Percentiles rank a stretch among this genome's conserved stretches.
These are phyloP conservation scores for Ajuga reptans DNA, from an alignment of 305 asterid species.

Conservation along the genomic window DNA sequence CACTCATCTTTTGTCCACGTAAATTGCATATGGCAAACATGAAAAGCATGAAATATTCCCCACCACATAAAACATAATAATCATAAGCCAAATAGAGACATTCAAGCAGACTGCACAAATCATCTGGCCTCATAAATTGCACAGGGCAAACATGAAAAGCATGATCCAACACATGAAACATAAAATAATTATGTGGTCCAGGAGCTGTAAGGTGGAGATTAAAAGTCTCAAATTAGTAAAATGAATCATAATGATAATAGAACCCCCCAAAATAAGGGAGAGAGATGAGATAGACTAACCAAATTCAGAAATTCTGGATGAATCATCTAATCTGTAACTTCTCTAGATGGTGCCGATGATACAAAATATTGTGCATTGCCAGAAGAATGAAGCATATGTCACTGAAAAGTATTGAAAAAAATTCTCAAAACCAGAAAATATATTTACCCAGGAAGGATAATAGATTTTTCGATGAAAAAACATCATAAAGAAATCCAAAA, in stretches of 20 bases:
- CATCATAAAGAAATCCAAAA: neutral
- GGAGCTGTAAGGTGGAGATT: neutral
- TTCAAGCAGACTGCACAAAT: too few relatives aligned
- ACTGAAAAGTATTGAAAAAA: too few relatives aligned
- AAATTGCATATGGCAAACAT: neutral
- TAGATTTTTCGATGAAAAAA: neutral
- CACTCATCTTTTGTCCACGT: neutral
- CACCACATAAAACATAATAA: neutral
- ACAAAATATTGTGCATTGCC: conserved; percentile 93
- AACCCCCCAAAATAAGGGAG: conserved; percentile 4
- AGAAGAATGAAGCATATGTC: neutral
- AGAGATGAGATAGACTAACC: conserved; percentile 55
- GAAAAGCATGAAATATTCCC: conserved; percentile 1
- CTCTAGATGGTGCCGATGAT: conserved; percentile 59
- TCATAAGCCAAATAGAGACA: too few relatives aligned
- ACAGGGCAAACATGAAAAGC: too few relatives aligned
- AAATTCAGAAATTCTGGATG: conserved; percentile 40
- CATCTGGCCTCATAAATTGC: too few relatives aligned
- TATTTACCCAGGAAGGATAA: neutral
- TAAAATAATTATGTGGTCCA: neutral
- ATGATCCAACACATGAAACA: too few relatives aligned
- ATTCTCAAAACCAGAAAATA: neutral
- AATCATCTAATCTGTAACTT: conserved; percentile 43
- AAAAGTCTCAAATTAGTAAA: neutral
- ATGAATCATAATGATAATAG: neutral